Evolutionary conservation across 2,329 filamentous ascomycete genomes (phyloP), one percentile per base, ranked within the genome.

Genomic region (Fusarium anguioides): DNA sequence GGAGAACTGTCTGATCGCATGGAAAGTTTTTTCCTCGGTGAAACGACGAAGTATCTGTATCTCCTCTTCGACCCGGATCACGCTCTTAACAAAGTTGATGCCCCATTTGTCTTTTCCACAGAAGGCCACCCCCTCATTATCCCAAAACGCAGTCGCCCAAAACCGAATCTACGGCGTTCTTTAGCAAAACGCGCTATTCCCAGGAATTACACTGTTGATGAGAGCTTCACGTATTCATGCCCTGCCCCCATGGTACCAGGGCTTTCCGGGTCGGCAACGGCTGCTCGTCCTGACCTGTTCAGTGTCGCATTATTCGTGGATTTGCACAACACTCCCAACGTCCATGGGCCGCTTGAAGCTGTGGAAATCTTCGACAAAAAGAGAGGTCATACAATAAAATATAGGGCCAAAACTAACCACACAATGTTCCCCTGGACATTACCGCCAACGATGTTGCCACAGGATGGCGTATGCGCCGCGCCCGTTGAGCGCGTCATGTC

Each of bases 11-110:
- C 88, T 70, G 94, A 99, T 76, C 91, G 96, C 31, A 98, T 98
- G 96, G 96, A 99, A 79, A 98, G 95, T 76, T 99, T 98, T 83
- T 98, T 98, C 74, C 84, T 99, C 2, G 95, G 96, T 15, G 96
- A 99, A 79, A 99, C 96, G 3, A 90, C 93, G 41, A 97, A 98
- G 78, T 99, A 99, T 77, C 83, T 99, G 65, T 98, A 96, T 76
- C 82, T 99, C 53, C 86, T 98, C 4, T 98, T 96, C 77, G 92
- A 97, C 68, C 86, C 89, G 6, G 85, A 89, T 15, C 96, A 98
- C 78, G 93, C 94, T 1, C 81, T 99, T 39, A 98, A 98, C 78
- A 89, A 88, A 20, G 81, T 96, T 36, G 96, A 98, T 77, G 89
- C 90, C 0, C 89, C 94, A 0, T 96, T 91, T 76, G 95, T 99